These are phyloP conservation scores for Panicum miliaceum DNA, from an alignment of 176 grass and related monocot species.

Conservation along the genomic window DNA sequence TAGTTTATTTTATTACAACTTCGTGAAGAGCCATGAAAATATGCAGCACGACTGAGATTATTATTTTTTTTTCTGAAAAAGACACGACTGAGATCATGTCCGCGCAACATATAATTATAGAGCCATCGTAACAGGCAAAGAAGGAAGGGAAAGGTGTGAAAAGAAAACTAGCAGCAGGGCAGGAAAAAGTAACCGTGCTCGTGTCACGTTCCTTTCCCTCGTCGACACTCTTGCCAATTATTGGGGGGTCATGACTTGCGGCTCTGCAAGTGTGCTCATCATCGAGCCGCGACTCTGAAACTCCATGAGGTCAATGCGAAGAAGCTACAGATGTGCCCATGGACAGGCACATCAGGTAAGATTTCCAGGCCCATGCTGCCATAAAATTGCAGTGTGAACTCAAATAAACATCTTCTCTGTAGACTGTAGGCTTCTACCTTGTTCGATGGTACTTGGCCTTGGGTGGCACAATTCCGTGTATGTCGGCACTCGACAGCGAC, in stretches of 20 bases:
- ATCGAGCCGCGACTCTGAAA: not conserved
- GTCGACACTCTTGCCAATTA: not conserved
- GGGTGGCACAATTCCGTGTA: not conserved
- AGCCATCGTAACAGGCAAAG: not conserved
- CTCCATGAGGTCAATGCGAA: not conserved
- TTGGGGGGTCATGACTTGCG: slow-evolving; percentile 7
- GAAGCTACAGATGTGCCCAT: not conserved
- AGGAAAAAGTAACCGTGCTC: not conserved
- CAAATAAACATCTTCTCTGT: no score
- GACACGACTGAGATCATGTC: not conserved
- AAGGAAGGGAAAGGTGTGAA: not conserved
- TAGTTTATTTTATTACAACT: no score
- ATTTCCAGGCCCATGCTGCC: slow-evolving; percentile 15
- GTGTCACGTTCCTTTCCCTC: not conserved
- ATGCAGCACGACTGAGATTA: no score
- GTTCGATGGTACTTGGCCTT: not conserved
- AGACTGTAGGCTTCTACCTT: not conserved
- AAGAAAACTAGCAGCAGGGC: not conserved
- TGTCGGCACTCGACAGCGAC: not conserved
- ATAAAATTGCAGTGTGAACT: not conserved
- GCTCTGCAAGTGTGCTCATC: slow-evolving; percentile 2
- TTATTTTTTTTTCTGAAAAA: no score
- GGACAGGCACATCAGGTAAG: slow-evolving; percentile 8
- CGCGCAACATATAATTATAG: not conserved
- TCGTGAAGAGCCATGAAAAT: no score